phyloP scores from a whole-genome alignment of 148 eudicot species.

The Cornus controversa region DNA sequence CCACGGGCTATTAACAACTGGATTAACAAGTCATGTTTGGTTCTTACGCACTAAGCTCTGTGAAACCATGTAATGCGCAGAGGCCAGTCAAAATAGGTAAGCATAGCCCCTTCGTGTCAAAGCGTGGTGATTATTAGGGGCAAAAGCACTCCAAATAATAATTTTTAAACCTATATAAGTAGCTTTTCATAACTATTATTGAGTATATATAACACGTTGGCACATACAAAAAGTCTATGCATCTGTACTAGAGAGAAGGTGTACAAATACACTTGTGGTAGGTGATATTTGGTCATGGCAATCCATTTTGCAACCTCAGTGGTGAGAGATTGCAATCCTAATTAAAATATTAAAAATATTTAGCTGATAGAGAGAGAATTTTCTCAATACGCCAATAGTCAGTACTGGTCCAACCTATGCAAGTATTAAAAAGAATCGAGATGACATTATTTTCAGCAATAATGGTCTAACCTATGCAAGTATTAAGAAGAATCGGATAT shows the following conservation, averaged over 20 bases:
- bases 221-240: too few relatives aligned
- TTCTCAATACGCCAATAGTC: too few relatives aligned
- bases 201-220: too few relatives aligned
- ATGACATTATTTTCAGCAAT: too few relatives aligned
- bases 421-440: too few relatives aligned
- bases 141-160: not conserved
- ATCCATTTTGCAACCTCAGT: not conserved
- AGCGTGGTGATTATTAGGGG: not conserved
- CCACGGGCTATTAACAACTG: not conserved
- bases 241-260: too few relatives aligned
- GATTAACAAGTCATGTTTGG: not conserved
- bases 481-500: too few relatives aligned
- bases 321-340: not conserved
- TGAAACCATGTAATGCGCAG: not conserved
- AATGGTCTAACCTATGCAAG: too few relatives aligned
- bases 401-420: too few relatives aligned
- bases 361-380: too few relatives aligned
- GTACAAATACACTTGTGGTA: not conserved
- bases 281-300: not conserved
- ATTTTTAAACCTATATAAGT: not conserved
- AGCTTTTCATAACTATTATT: too few relatives aligned
- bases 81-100: not conserved
- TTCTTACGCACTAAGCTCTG: not conserved
- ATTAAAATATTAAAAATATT: too few relatives aligned
- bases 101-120: not conserved